Evolutionary conservation across 495 filamentous ascomycete species (phyloP).

Genomic region (Penicillium psychrofluorescens): DNA sequence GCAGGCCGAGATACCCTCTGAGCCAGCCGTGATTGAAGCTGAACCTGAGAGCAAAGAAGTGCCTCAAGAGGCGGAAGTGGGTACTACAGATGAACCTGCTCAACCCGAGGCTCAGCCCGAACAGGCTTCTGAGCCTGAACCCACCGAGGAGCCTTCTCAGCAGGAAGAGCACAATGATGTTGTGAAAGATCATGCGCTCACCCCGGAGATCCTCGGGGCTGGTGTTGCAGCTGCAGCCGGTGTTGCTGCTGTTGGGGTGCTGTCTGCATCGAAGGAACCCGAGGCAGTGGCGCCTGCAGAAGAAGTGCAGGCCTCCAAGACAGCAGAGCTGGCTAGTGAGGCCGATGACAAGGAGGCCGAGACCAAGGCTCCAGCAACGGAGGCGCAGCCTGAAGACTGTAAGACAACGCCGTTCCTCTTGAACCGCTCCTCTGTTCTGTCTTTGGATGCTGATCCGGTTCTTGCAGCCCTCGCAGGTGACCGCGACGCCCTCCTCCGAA

Average conservation of each 20-base stretch:
- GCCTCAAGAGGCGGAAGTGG: not conserved
- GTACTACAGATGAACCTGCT: conserved; percentile 1
- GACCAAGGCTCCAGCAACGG: conserved; percentile 3
- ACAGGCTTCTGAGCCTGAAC: conserved; percentile 2
- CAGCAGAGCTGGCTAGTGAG: too few species aligned
- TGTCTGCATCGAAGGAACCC: conserved; percentile 7
- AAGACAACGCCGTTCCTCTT: conserved; percentile 15
- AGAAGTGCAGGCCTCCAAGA: conserved; percentile 1
- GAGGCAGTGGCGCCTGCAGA: conserved; percentile 6
- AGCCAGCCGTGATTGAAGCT: not conserved
- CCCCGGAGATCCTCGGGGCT: conserved; percentile 18
- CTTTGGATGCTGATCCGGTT: conserved; percentile 30
- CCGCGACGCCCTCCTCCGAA: conserved; percentile 28
- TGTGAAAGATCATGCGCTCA: conserved; percentile 13
- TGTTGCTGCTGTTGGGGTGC: conserved; percentile 14
- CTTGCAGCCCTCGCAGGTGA: conserved; percentile 33
- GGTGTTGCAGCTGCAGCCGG: conserved; percentile 18
- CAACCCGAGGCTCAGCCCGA: not conserved
- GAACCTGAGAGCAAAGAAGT: conserved; percentile 1
- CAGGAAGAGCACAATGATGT: conserved; percentile 4
- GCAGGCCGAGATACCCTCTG: not conserved
- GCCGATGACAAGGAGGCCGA: conserved; percentile 1
- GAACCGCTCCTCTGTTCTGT: conserved; percentile 13
- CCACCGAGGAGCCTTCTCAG: conserved; percentile 5
- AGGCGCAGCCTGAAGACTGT: conserved; percentile 19